Evolutionary conservation across 2,329 filamentous ascomycete species (phyloP), one percentile per base, ranked within the genome.

Genomic region (Huntiella abstrusa): DNA sequence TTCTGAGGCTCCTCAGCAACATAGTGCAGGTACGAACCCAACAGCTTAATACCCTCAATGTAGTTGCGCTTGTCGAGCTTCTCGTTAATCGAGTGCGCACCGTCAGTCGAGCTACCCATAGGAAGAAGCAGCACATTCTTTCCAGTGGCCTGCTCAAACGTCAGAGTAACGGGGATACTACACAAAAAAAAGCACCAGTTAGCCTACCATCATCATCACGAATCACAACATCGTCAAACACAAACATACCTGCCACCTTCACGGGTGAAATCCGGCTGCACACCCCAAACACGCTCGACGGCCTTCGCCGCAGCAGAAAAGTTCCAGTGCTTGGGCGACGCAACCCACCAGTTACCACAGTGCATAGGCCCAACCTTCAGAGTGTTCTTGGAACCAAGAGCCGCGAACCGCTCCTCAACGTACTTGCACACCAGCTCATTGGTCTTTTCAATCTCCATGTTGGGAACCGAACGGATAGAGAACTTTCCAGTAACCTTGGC

Each of bases 401-500:
- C 85, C 55, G 81, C 79, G 61, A 93, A 95, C 54, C 83, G 77
- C 53, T 82, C 77, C 58, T 88, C 73, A 53, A 96, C 72, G 61
- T 87, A 82, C 61, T 83, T 79, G 67, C 77, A 82, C 38, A 98
- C 88, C 39, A 80, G 71, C 59, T 77, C 73, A 65, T 93, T 92
- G 57, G 94, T 92, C 58, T 80, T 76, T 48, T 85, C 78, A 55
- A 85, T 85, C 60, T 95, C 83, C 91, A 98, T 98, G 67, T 98
- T 77, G 45, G 91, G 91, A 16, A 98, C 91, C 33, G 87, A 96
- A 55, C 91, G 80, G 65, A 98, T 95, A 43, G 84, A 93, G 70
- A 98, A 98, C 68, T 98, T 98, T 65, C 91, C 91, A 57, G 80
- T 83, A 49, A 98, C 91, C 70, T 95, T 95, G 58, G 91, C 88